These are phyloP conservation scores for Haplographium delicatum DNA, from an alignment of 495 filamentous ascomycete species.

Conservation along the genomic window DNA sequence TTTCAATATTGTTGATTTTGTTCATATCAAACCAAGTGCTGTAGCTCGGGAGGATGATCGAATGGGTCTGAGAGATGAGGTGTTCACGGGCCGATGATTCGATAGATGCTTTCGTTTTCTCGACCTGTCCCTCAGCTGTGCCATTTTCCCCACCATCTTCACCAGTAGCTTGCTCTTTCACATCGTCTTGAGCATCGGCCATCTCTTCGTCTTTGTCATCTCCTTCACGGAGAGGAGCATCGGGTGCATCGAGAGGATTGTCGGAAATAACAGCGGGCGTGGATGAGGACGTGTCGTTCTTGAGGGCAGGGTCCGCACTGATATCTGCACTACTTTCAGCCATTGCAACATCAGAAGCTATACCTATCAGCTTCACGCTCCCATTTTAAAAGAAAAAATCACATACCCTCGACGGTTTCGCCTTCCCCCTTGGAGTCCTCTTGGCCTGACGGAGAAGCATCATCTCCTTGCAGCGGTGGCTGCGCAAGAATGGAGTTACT, in stretches of 20 bases:
- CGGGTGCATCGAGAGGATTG: constrained; percentile 81
- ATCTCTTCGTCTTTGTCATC: constrained; percentile 81
- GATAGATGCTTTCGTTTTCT: constrained; percentile 64
- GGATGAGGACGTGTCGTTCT: constrained; percentile 46
- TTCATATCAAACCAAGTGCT: constrained; percentile 99
- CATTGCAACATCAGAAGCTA: constrained; percentile 49
- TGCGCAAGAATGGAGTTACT: constrained; percentile 48
- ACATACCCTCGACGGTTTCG: constrained; percentile 16
- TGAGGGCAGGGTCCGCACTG: constrained; percentile 37
- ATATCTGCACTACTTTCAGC: constrained; percentile 33
- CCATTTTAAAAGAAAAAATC: too few relatives aligned
- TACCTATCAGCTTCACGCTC: too few relatives aligned
- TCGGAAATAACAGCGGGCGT: constrained; percentile 59
- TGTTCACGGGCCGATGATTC: constrained; percentile 85
- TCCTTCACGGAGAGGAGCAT: constrained; percentile 65
- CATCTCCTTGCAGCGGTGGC: constrained; percentile 39
- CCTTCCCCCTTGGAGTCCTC: constrained; percentile 14
- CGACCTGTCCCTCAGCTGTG: constrained; percentile 32
- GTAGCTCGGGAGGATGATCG: constrained; percentile 93
- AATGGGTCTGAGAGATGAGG: constrained; percentile 84
- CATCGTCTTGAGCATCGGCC: constrained; percentile 60
- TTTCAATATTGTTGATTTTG: constrained; percentile 77
- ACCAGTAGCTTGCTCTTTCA: constrained; percentile 39
- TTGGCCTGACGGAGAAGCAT: constrained; percentile 33
- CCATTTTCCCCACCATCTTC: constrained; percentile 26